A percentile compares a stretch with the other conserved stretches of the same genome.
These are phyloP conservation scores for Hypoxylon perforatum DNA, from an alignment of 495 filamentous ascomycete genomes.

Conservation along the genomic window DNA sequence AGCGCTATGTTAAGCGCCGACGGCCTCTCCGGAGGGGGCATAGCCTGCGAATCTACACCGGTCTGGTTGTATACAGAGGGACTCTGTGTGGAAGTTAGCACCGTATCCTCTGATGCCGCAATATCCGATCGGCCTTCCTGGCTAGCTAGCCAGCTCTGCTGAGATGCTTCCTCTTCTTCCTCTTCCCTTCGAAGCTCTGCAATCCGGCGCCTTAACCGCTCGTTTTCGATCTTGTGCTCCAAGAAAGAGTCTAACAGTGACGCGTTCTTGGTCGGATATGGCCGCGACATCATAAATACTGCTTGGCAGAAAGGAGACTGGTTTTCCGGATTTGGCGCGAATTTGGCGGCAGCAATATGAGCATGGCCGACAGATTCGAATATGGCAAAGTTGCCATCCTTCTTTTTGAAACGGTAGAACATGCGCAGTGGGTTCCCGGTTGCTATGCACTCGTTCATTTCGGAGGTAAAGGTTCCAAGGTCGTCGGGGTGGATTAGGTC, in stretches of 20 bases:
- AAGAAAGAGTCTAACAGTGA: conserved; percentile 90
- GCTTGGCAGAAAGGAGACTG: conserved; percentile 80
- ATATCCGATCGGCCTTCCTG: conserved; percentile 65
- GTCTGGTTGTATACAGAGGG: conserved; percentile 39
- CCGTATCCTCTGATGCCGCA: conserved; percentile 62
- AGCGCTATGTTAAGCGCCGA: conserved; percentile 69
- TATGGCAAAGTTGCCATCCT: conserved; percentile 77
- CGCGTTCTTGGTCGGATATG: conserved; percentile 89
- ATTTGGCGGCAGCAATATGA: conserved; percentile 79
- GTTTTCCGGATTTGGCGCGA: conserved; percentile 70
- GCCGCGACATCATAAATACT: conserved; percentile 93
- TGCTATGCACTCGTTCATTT: conserved; percentile 93
- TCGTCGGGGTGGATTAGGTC: conserved; percentile 92
- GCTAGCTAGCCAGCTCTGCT: conserved; percentile 62
- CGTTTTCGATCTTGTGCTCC: conserved; percentile 98
- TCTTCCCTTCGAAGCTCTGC: conserved; percentile 87
- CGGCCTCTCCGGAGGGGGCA: conserved; percentile 78
- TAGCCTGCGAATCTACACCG: conserved; percentile 52
- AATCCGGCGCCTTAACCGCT: conserved; percentile 84
- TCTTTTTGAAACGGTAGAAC: conserved; percentile 88
- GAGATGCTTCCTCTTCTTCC: conserved; percentile 70
- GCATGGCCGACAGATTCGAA: conserved; percentile 93
- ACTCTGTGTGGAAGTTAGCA: conserved; percentile 35
- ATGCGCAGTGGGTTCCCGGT: conserved; percentile 80
- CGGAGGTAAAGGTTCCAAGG: conserved; percentile 81